Evolutionary conservation across 1,284 basidiomycete genomes (phyloP), one percentile per base, ranked within the genome.

Genomic region (Rhodotorula sp.): DNA sequence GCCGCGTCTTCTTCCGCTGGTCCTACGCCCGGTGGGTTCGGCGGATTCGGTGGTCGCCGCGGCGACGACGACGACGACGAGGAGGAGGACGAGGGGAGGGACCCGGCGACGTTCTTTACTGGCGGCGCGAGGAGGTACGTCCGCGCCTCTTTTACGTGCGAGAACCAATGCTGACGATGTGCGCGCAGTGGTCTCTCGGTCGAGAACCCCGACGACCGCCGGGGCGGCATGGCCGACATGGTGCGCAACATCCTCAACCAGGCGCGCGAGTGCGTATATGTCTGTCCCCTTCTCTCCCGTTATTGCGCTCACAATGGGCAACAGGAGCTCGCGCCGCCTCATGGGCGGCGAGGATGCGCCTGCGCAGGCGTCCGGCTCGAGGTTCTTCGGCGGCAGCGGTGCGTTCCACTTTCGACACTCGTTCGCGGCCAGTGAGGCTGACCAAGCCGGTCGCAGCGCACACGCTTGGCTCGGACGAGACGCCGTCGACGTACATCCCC

Each of bases 401-500:
- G 6, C 44, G 71, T 58, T 39, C 29, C n/a, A 21, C 7, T 41
- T 27, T 1, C 36, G 21, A 36, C 22, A 13, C 19, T 12, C n/a
- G 10, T 12, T 27, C 12, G 17, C 15, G 57, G 15, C 22, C 32
- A 46, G n/a, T 6, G 22, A 1, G 15, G n/a, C 3, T 6, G 17
- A 29, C 9, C 2, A 85, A n/a, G n/a, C n/a, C n/a, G n/a, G n/a
- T n/a, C n/a, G n/a, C 88, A 5, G 94, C 92, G 5, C 87, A 95
- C 80, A 91, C 85, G 0, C 84, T 97, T n/a, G 94, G 94, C 3
- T 89, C 90, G 37, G 93, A 95, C 69, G 92, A 95, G 32, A 85
- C 89, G 1, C 88, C 89, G 21, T 91, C 90, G 69, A 79, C 84
- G 19, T 88, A 84, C 73, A 83, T 94, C 44, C 88, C 91, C n/a